phyloP scores from a whole-genome alignment of 768 basidiomycete species.

The Termitomyces sp. region DNA sequence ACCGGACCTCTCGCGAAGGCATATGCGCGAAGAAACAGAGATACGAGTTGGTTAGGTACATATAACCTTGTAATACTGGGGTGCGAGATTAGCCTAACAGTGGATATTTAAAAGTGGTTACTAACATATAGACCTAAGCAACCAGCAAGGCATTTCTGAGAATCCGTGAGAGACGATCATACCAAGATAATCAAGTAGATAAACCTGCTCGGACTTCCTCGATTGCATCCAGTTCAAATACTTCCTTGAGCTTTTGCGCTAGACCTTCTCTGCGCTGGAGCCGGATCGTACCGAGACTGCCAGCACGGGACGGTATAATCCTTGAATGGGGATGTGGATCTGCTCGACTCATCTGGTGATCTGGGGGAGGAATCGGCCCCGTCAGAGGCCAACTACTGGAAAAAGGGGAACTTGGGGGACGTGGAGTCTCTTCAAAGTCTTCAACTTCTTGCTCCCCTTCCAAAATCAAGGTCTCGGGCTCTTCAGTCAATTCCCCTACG shows the following conservation, averaged over 20 bases:
- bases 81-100: constrained; percentile 2
- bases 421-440: constrained; percentile 55
- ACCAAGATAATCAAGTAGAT: constrained; percentile 16
- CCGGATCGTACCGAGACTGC: constrained; percentile 71
- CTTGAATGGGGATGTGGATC: constrained; percentile 7
- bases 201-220: constrained; percentile 81
- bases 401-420: constrained; percentile 19
- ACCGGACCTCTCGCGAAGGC: constrained; percentile 76
- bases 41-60: constrained; percentile 92
- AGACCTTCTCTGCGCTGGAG: constrained; percentile 62
- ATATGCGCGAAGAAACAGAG: constrained; percentile 97
- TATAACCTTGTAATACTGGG: constrained; percentile 90
- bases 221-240: constrained; percentile 78
- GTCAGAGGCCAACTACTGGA: constrained; percentile 14
- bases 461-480: constrained; percentile 27
- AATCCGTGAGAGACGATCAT: constrained; percentile 1
- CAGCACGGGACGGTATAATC: constrained; percentile 33
- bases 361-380: constrained; percentile 8
- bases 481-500: constrained; percentile 31
- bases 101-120: constrained; percentile 13
- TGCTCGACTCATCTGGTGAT: background rate
- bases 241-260: constrained; percentile 83
- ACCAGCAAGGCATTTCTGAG: constrained; percentile 90
- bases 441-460: constrained; percentile 44
- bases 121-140: constrained; percentile 84